Conservation (phyloP, 2,329 filamentous ascomycete species). For the Diaporthe nobilis region DNA sequence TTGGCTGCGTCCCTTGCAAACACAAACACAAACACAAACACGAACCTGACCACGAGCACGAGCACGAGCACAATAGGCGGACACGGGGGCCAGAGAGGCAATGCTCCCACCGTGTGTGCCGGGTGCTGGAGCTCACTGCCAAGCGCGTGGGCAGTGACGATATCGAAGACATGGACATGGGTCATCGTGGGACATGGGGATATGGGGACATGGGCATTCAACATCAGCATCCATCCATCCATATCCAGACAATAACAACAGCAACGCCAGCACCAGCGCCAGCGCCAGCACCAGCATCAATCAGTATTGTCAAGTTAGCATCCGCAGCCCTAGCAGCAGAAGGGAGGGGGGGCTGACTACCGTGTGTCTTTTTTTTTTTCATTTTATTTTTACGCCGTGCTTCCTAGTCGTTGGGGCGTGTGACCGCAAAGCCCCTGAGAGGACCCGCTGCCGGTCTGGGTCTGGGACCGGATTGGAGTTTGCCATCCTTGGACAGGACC, state of each 20-base stretch:
- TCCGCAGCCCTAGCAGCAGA: too few species aligned
- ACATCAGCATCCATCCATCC: neutral
- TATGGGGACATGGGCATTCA: neutral
- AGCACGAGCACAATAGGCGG: neutral
- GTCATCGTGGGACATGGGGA: neutral
- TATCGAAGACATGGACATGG: neutral
- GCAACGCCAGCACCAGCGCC: neutral
- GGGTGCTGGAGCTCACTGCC: neutral
- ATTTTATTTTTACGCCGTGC: conserved; percentile 11
- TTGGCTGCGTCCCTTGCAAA: conserved; percentile 7
- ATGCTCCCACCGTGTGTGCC: neutral
- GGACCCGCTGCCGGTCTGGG: conserved; percentile 15
- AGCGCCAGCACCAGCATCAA: neutral
- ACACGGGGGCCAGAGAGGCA: neutral
- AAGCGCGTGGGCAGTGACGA: neutral
- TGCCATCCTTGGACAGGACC: conserved; percentile 25
- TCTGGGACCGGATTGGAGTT: conserved; percentile 8
- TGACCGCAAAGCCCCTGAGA: conserved; percentile 15
- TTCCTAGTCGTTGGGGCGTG: conserved; percentile 18
- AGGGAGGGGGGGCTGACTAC: neutral
- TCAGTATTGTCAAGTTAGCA: too few species aligned
- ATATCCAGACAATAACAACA: neutral
- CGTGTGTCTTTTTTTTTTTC: neutral
- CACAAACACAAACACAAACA: neutral
- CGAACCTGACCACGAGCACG: neutral